Evolutionary conservation across 768 basidiomycete genomes (phyloP), one percentile per base, ranked within the genome.

Genomic region (Postia placenta): DNA sequence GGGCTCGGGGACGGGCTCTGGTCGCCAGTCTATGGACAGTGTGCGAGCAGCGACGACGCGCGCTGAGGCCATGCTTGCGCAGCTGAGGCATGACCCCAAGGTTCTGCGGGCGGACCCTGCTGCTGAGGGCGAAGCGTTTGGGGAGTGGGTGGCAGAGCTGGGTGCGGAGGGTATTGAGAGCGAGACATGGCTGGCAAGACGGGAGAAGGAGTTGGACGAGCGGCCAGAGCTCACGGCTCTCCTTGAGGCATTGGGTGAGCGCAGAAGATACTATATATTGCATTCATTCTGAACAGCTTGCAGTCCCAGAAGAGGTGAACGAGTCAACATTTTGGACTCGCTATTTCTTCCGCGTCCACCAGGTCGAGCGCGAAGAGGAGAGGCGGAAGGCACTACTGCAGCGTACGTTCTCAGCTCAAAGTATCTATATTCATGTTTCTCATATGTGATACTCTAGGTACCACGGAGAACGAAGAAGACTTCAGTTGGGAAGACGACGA

Each of bases 401-500:
- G 72, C 81, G 92, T 85, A 59, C 17, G 70, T 57, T 11, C n/a
- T n/a, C n/a, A n/a, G n/a, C n/a, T n/a, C n/a, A n/a, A n/a, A n/a
- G 47, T 44, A 22, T 17, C 40, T 27, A 43, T n/a, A 12, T 24
- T 38, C 38, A 14, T 37, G 24, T 25, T 9, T 47, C 45, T 25
- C 19, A 19, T 20, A 35, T 27, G 7, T 1, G 37, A 28, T 27
- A 27, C 11, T 39, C 49, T 53, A 83, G 81, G 75, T n/a, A 72
- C 81, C 3, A 65, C 71, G 6, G 80, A 85, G 49, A 79, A 75
- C 23, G 92, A 95, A 39, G 92, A 94, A 27, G 85, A 90, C 50
- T 92, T 95, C 66, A 87, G 80, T 58, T 95, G 92, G 92, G 92
- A 93, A 62, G 90, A 90, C 47, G 81, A 84, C 44, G 91, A 93